Evolutionary conservation across 2,329 filamentous ascomycete genomes (phyloP).

Genomic region (Stagonosporopsis cucurbitacearum): DNA sequence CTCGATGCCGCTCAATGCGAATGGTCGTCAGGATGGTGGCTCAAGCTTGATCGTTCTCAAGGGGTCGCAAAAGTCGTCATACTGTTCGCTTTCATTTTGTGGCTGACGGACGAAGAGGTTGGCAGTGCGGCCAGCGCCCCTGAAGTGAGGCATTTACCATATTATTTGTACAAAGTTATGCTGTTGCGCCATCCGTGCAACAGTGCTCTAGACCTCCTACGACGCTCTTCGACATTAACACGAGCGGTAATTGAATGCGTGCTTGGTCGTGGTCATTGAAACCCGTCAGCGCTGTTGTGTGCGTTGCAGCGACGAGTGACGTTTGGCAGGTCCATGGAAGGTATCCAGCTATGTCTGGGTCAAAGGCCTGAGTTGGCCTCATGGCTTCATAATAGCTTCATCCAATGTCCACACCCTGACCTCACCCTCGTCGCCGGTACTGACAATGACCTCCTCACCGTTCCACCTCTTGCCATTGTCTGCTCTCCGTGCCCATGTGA

Average conservation of each 20-base stretch:
- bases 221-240: background rate
- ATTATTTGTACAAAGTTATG: conserved; percentile 10
- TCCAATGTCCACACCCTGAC: conserved; percentile 77
- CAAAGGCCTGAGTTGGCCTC: background rate
- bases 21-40: conserved; percentile 21
- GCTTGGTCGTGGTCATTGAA: background rate
- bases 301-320: no score
- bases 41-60: conserved; percentile 10
- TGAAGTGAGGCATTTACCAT: conserved; percentile 6
- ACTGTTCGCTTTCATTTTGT: background rate
- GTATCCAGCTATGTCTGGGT: background rate
- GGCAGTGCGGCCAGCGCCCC: conserved; percentile 2
- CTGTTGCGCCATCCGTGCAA: conserved; percentile 3
- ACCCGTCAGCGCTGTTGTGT: no score
- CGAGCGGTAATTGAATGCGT: background rate
- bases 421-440: conserved; percentile 89
- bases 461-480: conserved; percentile 68
- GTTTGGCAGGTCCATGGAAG: no score
- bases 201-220: background rate
- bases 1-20: conserved; percentile 2
- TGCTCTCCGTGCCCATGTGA: conserved; percentile 82
- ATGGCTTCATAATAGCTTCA: conserved; percentile 14
- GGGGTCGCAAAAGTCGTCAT: conserved; percentile 1
- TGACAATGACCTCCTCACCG: conserved; percentile 83
- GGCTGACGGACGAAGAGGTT: background rate